Conservation (phyloP, 2,329 filamentous ascomycete species). For the Fusarium chlamydosporum region DNA sequence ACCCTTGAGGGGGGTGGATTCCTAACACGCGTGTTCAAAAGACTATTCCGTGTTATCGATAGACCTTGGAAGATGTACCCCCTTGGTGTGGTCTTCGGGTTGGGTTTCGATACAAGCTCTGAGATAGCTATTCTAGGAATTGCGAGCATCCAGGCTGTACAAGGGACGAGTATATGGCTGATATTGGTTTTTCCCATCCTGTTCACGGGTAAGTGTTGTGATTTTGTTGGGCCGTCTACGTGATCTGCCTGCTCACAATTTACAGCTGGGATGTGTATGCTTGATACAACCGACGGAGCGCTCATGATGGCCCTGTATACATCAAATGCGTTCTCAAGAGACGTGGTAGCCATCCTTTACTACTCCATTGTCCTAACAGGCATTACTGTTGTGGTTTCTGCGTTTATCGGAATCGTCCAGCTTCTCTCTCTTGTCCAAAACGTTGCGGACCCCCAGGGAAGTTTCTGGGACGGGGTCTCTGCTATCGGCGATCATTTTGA, state of each 20-base stretch:
- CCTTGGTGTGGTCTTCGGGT: constrained; percentile 86
- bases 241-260: background rate
- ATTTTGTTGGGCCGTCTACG: background rate
- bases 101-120: constrained; percentile 95
- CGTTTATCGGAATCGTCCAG: constrained; percentile 89
- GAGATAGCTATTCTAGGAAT: constrained; percentile 95
- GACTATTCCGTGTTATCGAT: constrained; percentile 80
- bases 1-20: constrained; percentile 83
- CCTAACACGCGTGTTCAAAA: constrained; percentile 78
- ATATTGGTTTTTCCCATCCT: constrained; percentile 92
- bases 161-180: constrained; percentile 92
- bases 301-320: constrained; percentile 97
- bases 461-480: constrained; percentile 92
- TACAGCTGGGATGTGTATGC: constrained; percentile 89
- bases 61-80: constrained; percentile 97
- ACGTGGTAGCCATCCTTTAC: constrained; percentile 91
- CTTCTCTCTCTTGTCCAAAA: constrained; percentile 83
- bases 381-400: constrained; percentile 85
- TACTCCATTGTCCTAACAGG: constrained; percentile 90
- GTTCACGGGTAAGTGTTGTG: constrained; percentile 77
- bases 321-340: constrained; percentile 80
- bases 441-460: constrained; percentile 77
- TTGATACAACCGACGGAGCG: constrained; percentile 93
- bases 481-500: constrained; percentile 85
- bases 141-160: constrained; percentile 85